Conservation (phyloP, 495 filamentous ascomycete species). For the Aspergillus taichungensis region DNA sequence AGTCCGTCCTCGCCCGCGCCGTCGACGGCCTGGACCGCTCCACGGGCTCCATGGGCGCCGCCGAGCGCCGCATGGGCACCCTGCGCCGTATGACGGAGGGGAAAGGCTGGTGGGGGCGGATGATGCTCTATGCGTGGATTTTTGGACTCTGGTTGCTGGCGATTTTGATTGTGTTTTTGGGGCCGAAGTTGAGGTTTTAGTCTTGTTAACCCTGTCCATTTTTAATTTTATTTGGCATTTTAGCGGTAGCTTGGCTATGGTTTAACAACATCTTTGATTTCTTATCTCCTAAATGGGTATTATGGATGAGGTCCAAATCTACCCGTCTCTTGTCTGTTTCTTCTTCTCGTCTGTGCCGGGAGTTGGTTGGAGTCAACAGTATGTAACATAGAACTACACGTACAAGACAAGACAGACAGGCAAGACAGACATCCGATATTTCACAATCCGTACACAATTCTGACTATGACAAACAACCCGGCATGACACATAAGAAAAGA, state of each 20-base stretch:
- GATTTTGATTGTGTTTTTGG: constrained; percentile 65
- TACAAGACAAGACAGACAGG: neutral
- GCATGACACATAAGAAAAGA: constrained; percentile 38
- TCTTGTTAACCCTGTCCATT: neutral
- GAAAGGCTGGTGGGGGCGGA: constrained; percentile 75
- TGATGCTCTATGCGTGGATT: constrained; percentile 79
- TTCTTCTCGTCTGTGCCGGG: too few relatives aligned
- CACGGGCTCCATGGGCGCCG: constrained; percentile 60
- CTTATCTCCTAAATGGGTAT: too few relatives aligned
- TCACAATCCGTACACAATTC: constrained; percentile 24
- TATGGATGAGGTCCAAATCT: too few relatives aligned
- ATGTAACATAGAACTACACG: too few relatives aligned
- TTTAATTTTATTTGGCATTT: neutral
- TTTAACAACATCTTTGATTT: too few relatives aligned
- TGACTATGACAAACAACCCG: constrained; percentile 31
- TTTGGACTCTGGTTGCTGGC: constrained; percentile 67
- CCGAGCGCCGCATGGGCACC: constrained; percentile 63
- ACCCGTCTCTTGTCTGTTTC: too few relatives aligned
- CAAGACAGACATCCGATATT: constrained; percentile 15
- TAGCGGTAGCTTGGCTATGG: too few relatives aligned
- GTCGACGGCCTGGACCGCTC: constrained; percentile 69
- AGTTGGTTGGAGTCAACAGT: too few relatives aligned
- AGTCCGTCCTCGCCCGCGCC: constrained; percentile 58
- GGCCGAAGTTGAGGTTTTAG: constrained; percentile 81
- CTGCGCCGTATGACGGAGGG: constrained; percentile 72